phyloP scores from a whole-genome alignment of 495 filamentous ascomycete species.

The Penicillium atrosanguineum region DNA sequence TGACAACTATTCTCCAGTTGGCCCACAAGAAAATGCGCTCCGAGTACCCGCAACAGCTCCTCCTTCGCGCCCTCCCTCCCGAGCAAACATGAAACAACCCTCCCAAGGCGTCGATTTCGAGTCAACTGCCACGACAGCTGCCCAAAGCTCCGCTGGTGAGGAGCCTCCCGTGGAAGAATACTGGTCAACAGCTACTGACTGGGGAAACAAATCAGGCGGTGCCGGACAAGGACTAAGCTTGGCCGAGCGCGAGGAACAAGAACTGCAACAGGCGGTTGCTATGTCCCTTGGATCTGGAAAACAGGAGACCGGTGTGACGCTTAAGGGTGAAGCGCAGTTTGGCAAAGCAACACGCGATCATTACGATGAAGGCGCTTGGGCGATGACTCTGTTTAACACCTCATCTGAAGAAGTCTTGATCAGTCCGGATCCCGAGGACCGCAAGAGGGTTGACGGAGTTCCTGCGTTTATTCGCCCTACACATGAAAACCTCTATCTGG shows the following conservation, averaged over 20 bases:
- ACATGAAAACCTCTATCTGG: constrained; percentile 56
- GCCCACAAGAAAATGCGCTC: constrained; percentile 49
- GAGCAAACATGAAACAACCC: constrained; percentile 49
- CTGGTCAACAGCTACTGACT: constrained; percentile 12
- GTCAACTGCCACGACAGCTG: constrained; percentile 3
- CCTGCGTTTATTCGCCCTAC: constrained; percentile 75
- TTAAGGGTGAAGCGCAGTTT: constrained; percentile 52
- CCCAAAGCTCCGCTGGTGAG: constrained; percentile 26
- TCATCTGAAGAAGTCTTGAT: constrained; percentile 57
- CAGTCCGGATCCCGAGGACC: constrained; percentile 57
- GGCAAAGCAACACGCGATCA: constrained; percentile 68
- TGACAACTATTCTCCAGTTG: constrained; percentile 38
- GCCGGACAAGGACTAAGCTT: constrained; percentile 43
- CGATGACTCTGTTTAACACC: constrained; percentile 60
- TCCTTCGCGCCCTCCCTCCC: constrained; percentile 68
- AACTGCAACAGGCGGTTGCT: constrained; percentile 57
- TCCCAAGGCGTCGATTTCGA: constrained; percentile 12
- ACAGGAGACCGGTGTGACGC: constrained; percentile 60
- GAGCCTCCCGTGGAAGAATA: not conserved
- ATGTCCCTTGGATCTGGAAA: constrained; percentile 48
- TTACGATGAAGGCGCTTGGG: constrained; percentile 75
- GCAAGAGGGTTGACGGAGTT: constrained; percentile 55
- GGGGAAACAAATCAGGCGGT: constrained; percentile 27
- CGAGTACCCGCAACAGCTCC: constrained; percentile 46
- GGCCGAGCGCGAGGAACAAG: constrained; percentile 54